phyloP scores from a whole-genome alignment of 768 basidiomycete species.

The Boletellus ananas region DNA sequence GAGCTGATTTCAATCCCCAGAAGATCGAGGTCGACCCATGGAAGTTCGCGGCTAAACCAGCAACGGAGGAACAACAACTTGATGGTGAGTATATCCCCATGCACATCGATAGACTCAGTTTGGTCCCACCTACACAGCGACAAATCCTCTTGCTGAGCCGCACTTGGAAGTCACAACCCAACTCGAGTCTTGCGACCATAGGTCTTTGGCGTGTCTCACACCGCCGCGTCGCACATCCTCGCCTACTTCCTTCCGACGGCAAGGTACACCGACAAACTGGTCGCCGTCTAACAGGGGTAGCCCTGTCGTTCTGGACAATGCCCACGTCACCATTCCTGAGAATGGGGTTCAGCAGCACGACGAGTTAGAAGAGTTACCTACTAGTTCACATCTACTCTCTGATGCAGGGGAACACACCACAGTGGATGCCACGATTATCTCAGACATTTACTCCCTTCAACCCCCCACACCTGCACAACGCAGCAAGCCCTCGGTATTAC shows the following conservation, averaged over 20 bases:
- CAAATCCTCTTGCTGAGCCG: not conserved
- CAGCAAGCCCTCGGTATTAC: conserved; percentile 3
- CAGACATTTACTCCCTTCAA: conserved; percentile 15
- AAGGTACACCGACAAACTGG: conserved; percentile 33
- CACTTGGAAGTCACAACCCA: not conserved
- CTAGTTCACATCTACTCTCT: not conserved
- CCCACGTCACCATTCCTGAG: not conserved
- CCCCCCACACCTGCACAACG: conserved; percentile 31
- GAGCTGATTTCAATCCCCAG: conserved; percentile 10
- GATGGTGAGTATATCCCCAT: conserved; percentile 9
- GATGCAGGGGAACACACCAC: conserved; percentile 14
- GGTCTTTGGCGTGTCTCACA: not conserved
- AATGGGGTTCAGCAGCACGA: conserved; percentile 1
- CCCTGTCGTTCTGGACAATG: conserved; percentile 1
- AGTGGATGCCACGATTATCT: not conserved
- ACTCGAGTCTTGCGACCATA: not conserved
- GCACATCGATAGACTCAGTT: not conserved
- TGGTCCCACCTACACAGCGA: conserved; percentile 3
- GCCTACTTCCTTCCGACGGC: conserved; percentile 3
- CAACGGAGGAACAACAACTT: conserved; percentile 3
- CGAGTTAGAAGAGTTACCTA: conserved; percentile 1
- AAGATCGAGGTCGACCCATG: conserved; percentile 6
- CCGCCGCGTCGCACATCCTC: conserved; percentile 9
- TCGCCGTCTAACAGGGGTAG: conserved; percentile 24
- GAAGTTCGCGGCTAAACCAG: conserved; percentile 15